Base-by-base conservation (phyloP, 306 rosid genomes). In the Fagus crenata region DNA sequence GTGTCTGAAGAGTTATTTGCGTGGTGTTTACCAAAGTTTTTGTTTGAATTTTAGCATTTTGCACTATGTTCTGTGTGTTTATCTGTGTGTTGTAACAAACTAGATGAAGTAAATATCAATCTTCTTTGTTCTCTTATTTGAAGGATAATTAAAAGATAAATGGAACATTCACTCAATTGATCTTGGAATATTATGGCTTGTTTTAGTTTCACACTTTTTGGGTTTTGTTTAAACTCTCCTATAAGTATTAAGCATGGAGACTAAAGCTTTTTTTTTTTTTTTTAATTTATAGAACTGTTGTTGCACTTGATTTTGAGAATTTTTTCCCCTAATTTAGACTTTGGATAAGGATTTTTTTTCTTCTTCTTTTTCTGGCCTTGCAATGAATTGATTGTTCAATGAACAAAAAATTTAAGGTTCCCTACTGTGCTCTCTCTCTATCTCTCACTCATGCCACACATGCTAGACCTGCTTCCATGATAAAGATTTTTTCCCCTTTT, bases 1-100 rank as follows among this genome's bases (percentile, higher is more conserved):
- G 98, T 86, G 72, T 69, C 32, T 76, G 72, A 31, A 55, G 31
- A 42, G 18, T 72, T 36, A 37, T 75, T 39, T 82, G 56, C 31
- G 31, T 67, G 15, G 11, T 32, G 56, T 53, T 67, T 37, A n/a
- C 32, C 2, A 4, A 37, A 39, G 11, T 37, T 39, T n/a, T 2
- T 73, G 39, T 77, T 75, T 72, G 49, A 51, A 59, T 35, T 37
- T 76, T 77, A 80, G 65, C 75, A 43, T 41, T 43, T 54, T 71
- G 58, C 56, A 32, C 53, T 46, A 22, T 54, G 41, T 12, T 36
- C 53, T 18, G 4, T 42, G 67, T 71, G 5, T 35, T 2, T 63
- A 13, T 5, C 18, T 13, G 37, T 69, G 36, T 69, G 14, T 39
- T 4, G 7, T n/a, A 7, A 39, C 49, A 67, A n/a, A 40, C n/a